phyloP scores from a whole-genome alignment of 192 early-diverging fungal species.

The Chytriomyces sp. region DNA sequence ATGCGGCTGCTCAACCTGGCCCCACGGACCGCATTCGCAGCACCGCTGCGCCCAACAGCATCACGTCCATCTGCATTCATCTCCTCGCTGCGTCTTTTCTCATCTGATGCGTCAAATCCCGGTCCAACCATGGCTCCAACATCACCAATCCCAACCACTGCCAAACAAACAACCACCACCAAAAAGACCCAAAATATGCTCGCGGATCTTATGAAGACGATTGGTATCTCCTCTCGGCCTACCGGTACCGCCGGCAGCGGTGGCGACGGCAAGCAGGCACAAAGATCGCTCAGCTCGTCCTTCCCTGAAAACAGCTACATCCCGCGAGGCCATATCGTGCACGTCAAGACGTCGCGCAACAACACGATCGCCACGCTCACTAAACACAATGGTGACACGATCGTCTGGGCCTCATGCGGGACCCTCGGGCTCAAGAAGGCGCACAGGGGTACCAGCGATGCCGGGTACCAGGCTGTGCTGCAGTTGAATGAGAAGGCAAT shows the following conservation, averaged over 20 bases:
- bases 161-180: background rate
- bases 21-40: background rate
- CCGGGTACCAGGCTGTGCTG: constrained; percentile 84
- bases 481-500: constrained; percentile 70
- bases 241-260: background rate
- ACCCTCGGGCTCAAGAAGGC: constrained; percentile 86
- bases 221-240: background rate
- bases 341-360: constrained; percentile 60
- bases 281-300: background rate
- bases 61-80: background rate
- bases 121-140: background rate
- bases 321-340: constrained; percentile 33
- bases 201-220: no score
- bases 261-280: background rate
- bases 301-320: background rate
- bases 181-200: no score
- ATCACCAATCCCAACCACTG: background rate
- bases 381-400: constrained; percentile 64
- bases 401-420: constrained; percentile 79
- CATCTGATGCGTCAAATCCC: background rate
- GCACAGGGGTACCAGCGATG: constrained; percentile 84
- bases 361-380: constrained; percentile 90
- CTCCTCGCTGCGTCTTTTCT: background rate
- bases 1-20: background rate
- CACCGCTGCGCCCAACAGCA: background rate